phyloP scores from a whole-genome alignment of 768 basidiomycete species.

The Dioszegia aurantiaca region DNA sequence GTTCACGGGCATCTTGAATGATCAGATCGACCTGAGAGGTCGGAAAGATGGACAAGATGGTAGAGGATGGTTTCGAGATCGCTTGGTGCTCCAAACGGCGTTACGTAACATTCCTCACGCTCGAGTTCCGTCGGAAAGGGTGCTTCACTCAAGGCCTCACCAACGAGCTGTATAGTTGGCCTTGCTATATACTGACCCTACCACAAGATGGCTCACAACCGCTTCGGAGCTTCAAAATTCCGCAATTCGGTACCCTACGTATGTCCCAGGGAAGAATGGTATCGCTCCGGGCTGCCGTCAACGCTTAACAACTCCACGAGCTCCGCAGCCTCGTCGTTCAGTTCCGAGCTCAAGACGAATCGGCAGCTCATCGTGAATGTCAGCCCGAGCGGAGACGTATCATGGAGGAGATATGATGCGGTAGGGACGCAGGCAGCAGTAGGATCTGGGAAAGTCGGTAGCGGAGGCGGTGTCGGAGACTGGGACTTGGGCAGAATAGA shows the following conservation, averaged over 20 bases:
- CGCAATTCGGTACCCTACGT: slow-evolving; percentile 30
- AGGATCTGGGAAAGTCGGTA: slow-evolving; percentile 23
- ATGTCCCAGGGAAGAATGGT: slow-evolving; percentile 34
- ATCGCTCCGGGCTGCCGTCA: slow-evolving; percentile 22
- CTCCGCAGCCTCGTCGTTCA: slow-evolving; percentile 29
- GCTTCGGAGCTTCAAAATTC: slow-evolving; percentile 42
- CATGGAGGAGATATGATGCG: slow-evolving; percentile 24
- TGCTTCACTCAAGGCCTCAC: too few relatives aligned
- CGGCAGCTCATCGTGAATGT: slow-evolving; percentile 36
- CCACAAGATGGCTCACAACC: slow-evolving; percentile 8
- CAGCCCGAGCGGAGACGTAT: slow-evolving; percentile 29
- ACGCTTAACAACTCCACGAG: slow-evolving; percentile 2
- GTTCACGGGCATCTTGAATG: too few relatives aligned
- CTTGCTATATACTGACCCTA: too few relatives aligned
- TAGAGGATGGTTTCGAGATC: too few relatives aligned
- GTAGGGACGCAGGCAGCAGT: slow-evolving; percentile 7
- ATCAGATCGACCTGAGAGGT: too few relatives aligned
- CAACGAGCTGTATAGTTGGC: too few relatives aligned
- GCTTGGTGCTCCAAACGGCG: too few relatives aligned
- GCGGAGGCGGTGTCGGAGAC: slow-evolving; percentile 38
- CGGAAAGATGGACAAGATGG: too few relatives aligned
- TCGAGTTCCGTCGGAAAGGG: too few relatives aligned
- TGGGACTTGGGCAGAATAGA: slow-evolving; percentile 41
- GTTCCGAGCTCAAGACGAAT: slow-evolving; percentile 36
- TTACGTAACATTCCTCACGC: too few relatives aligned